Evolutionary conservation across 2,329 filamentous ascomycete species (phyloP).

Genomic region (Sporothrix phasma): DNA sequence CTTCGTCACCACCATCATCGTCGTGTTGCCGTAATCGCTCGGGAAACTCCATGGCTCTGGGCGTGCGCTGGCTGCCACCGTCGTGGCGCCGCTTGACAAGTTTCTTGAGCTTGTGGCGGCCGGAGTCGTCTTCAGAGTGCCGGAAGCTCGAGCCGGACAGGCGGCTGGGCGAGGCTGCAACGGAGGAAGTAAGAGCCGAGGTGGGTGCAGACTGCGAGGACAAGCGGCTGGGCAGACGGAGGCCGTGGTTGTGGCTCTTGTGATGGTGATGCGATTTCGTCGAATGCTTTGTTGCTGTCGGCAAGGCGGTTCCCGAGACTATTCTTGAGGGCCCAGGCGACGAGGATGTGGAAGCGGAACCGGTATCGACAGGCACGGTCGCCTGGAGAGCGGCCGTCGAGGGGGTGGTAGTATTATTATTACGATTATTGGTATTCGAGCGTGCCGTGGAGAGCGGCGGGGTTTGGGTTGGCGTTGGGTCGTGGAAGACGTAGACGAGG

Average conservation of each 20-base stretch:
- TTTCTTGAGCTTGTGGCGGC: conserved; percentile 30
- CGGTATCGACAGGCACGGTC: too few relatives aligned
- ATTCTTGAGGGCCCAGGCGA: background rate
- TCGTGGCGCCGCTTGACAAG: conserved; percentile 36
- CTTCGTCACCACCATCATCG: conserved; percentile 37
- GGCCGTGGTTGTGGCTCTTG: background rate
- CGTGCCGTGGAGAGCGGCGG: background rate
- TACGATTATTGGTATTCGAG: background rate
- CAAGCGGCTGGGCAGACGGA: conserved; percentile 4
- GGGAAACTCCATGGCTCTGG: conserved; percentile 38
- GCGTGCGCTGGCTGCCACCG: conserved; percentile 23
- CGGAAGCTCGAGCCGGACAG: background rate
- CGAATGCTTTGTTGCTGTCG: background rate
- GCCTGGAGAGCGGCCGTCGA: background rate
- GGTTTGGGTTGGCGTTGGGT: conserved; percentile 3
- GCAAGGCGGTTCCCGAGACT: background rate
- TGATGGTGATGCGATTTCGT: background rate
- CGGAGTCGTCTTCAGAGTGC: conserved; percentile 27
- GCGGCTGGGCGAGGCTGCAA: background rate
- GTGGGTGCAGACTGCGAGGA: background rate
- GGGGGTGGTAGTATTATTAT: background rate
- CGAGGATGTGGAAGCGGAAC: background rate
- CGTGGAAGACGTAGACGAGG: background rate
- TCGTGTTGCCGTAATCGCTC: conserved; percentile 42
- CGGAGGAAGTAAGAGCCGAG: too few relatives aligned